Percentiles rank a stretch among this genome's conserved stretches.
phyloP scores from a whole-genome alignment of 2,329 filamentous ascomycete species.

The Hypoxylon sp. region DNA sequence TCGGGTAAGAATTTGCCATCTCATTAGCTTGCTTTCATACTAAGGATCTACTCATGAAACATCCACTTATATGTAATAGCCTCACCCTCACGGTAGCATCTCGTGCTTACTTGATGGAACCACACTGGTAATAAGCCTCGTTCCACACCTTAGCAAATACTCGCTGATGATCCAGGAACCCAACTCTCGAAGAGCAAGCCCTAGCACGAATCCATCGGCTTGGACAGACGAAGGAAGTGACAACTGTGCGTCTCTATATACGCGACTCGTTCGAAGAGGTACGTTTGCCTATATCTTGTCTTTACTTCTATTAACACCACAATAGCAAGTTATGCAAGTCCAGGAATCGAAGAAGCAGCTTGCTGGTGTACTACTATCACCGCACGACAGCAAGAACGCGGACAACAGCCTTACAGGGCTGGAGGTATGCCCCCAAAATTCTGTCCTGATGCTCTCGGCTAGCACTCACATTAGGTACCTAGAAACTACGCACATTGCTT shows the following conservation, averaged over 20 bases:
- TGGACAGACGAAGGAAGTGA: slow-evolving; percentile 51
- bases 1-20: slow-evolving; percentile 59
- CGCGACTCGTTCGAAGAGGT: slow-evolving; percentile 59
- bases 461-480: neutral
- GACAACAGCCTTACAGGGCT: neutral
- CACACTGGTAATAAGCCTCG: slow-evolving; percentile 53
- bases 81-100: slow-evolving; percentile 65
- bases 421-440: neutral
- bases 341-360: slow-evolving; percentile 44
- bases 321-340: slow-evolving; percentile 43
- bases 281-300: neutral
- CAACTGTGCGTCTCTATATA: slow-evolving; percentile 58
- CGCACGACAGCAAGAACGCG: neutral
- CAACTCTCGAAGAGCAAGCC: slow-evolving; percentile 62
- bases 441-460: neutral
- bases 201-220: slow-evolving; percentile 57
- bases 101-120: slow-evolving; percentile 65
- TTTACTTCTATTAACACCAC: neutral
- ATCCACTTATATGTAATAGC: slow-evolving; percentile 48
- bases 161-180: slow-evolving; percentile 56
- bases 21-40: neutral
- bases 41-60: neutral
- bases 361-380: neutral
- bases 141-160: neutral
- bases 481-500: neutral